A percentile compares a stretch with the other conserved stretches of the same genome.
Conservation (phyloP, 805 yeast genomes). For the Candida wancherniae region DNA sequence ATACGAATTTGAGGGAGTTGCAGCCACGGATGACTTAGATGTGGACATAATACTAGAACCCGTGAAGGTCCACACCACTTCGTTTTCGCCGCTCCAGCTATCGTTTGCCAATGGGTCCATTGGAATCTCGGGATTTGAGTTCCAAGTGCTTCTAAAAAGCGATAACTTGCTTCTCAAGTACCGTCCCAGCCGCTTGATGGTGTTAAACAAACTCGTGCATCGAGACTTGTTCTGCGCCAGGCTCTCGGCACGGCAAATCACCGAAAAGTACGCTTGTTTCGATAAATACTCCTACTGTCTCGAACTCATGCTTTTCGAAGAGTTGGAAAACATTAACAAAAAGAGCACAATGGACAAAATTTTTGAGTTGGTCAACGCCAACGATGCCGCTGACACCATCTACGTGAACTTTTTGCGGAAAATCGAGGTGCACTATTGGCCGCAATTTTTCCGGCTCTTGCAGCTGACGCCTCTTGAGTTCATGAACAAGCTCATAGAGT, state of each 20-base stretch:
- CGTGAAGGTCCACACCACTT: slow-evolving; percentile 22
- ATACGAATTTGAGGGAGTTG: slow-evolving; percentile 13
- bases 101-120: slow-evolving; percentile 22
- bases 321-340: slow-evolving; percentile 23
- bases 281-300: slow-evolving; percentile 45
- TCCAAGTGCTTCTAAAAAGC: slow-evolving; percentile 23
- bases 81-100: slow-evolving; percentile 10
- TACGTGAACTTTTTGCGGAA: slow-evolving; percentile 54
- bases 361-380: slow-evolving; percentile 16
- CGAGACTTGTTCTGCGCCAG: slow-evolving; percentile 31
- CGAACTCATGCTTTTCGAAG: slow-evolving; percentile 44
- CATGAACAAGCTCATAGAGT: slow-evolving; percentile 37
- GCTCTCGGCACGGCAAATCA: slow-evolving; percentile 22
- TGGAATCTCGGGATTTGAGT: slow-evolving; percentile 42
- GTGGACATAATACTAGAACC: slow-evolving; percentile 21
- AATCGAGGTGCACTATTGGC: slow-evolving; percentile 55
- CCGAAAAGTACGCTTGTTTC: slow-evolving; percentile 35
- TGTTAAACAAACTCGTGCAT: slow-evolving; percentile 44
- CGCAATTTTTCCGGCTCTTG: slow-evolving; percentile 39
- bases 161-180: slow-evolving; percentile 29
- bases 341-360: slow-evolving; percentile 11
- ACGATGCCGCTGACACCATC: slow-evolving; percentile 25
- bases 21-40: slow-evolving; percentile 11
- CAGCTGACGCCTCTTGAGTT: slow-evolving; percentile 42
- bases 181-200: slow-evolving; percentile 36